Evolutionary conservation across 2,329 filamentous ascomycete genomes (phyloP), one percentile per base, ranked within the genome.

Genomic region (Metarhizium sp.): DNA sequence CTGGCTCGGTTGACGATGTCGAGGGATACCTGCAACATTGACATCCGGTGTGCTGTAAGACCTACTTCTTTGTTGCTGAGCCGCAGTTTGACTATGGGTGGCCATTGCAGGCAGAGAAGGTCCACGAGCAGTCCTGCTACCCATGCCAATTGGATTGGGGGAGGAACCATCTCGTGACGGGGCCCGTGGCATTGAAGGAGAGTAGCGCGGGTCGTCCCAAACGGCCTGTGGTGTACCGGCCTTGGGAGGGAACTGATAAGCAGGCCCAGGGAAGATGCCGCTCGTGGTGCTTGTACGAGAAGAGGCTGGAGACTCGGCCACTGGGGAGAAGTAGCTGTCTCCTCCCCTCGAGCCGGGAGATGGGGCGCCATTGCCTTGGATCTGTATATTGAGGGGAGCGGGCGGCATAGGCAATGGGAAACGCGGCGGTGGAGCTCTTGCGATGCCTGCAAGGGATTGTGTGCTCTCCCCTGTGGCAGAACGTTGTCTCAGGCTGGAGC

Each of bases 21-120:
- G 78, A 66, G 78, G 76, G 51, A 78, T 78, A 59, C 80, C 78
- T 53, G 85, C 81, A 53, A 81, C 85, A 61, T 95, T 90, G 63
- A 96, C 96, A 68, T 97, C 92, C 7, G 94, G 92, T 59, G 92
- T 96, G 73, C 92, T 97, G 65, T 95, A 95, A 42, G 92, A 96
- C 60, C 94, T 83, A 73, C 89, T 86, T 61, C 91, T 81, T 66
- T 87, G 85, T 67, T 90, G 85, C 59, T 85, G 74, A 67, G 79
- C 71, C 59, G 78, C 75, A 63, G 78, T 75, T 62, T 83, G 73
- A 63, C 80, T 71, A 60, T 77, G 73, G 1, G 77, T 75, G 16
- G 84, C 77, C 79, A 90, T 86, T 18, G 82, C 86, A 47, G 88
- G 88, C 62, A 95, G 76, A 11, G 89, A 95, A 25, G 90, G 90